A percentile compares a stretch with the other conserved stretches of the same genome.
phyloP scores from a whole-genome alignment of 106 monocot species.

The Dendrobium nobile region DNA sequence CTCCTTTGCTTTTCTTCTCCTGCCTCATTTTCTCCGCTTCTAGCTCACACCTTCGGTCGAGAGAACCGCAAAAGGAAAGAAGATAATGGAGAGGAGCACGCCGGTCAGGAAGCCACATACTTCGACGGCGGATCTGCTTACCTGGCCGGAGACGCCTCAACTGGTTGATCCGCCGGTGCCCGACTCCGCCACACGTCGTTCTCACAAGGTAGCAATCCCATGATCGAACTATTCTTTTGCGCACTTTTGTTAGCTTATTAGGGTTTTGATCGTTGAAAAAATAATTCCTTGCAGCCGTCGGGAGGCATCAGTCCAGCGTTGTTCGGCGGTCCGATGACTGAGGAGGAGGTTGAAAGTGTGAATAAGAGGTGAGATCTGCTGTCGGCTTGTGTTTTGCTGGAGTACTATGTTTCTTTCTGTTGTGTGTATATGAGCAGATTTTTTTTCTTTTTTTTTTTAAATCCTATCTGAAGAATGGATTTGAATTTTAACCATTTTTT shows the following conservation, averaged over 20 bases:
- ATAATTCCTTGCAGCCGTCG: conserved; percentile 14
- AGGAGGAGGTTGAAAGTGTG: conserved; percentile 32
- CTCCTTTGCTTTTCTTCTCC: not conserved
- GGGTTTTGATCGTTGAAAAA: not conserved
- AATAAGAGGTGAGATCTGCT: conserved; percentile 23
- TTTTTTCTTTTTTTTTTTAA: not conserved
- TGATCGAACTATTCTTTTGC: not conserved
- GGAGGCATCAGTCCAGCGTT: conserved; percentile 30
- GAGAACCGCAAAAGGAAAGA: conserved; percentile 9
- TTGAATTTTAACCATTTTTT: not conserved
- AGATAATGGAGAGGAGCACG: conserved; percentile 37
- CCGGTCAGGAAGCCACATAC: conserved; percentile 48
- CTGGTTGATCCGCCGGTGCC: conserved; percentile 11
- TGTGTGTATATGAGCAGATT: not conserved
- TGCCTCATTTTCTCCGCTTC: not conserved
- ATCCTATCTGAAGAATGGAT: not conserved
- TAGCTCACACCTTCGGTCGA: not conserved
- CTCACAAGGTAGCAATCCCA: conserved; percentile 19
- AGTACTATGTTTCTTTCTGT: not conserved
- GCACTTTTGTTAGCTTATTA: not conserved
- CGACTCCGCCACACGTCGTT: conserved; percentile 14
- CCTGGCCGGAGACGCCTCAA: conserved; percentile 40
- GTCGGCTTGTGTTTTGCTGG: not conserved
- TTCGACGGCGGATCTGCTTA: conserved; percentile 57
- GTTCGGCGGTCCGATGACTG: conserved; percentile 32